A percentile compares a stretch with the other conserved stretches of the same genome.
Conservation (phyloP, 1,284 basidiomycete species). For the Malassezia globosa region DNA sequence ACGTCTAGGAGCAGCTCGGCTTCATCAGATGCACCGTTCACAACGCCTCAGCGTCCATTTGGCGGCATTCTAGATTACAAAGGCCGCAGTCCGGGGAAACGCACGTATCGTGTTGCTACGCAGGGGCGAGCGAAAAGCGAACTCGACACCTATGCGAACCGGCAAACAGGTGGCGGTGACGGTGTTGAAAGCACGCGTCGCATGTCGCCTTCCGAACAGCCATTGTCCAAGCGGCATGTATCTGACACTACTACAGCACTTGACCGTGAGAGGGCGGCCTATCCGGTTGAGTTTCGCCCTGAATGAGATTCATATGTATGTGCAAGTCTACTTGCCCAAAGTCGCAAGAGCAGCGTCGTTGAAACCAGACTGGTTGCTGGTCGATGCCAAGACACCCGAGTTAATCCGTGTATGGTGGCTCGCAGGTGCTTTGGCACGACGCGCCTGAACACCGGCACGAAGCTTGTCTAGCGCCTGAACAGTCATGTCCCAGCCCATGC, state of each 20-base stretch:
- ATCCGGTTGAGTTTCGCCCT: neutral
- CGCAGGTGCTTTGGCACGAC: slow-evolving; percentile 23
- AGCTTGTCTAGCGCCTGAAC: slow-evolving; percentile 32
- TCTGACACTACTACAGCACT: neutral
- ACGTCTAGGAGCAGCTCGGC: neutral
- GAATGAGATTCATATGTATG: neutral
- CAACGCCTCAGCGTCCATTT: neutral
- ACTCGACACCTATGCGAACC: neutral
- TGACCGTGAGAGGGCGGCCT: too few relatives aligned
- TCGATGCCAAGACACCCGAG: neutral
- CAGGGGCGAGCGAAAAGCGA: neutral
- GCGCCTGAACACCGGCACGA: slow-evolving; percentile 25
- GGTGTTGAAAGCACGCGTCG: neutral
- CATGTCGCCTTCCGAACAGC: neutral
- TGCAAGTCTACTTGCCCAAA: slow-evolving; percentile 18
- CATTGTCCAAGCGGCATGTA: neutral
- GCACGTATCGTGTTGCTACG: neutral
- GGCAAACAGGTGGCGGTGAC: too few relatives aligned
- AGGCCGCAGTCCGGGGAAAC: neutral
- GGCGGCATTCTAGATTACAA: slow-evolving; percentile 12
- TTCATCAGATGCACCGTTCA: neutral
- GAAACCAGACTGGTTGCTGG: slow-evolving; percentile 16
- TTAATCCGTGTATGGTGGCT: slow-evolving; percentile 6
- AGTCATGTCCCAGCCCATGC: slow-evolving; percentile 41
- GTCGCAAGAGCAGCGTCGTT: slow-evolving; percentile 32